Conservation (phyloP, 116 monocot genomes). For the Zostera marina region DNA sequence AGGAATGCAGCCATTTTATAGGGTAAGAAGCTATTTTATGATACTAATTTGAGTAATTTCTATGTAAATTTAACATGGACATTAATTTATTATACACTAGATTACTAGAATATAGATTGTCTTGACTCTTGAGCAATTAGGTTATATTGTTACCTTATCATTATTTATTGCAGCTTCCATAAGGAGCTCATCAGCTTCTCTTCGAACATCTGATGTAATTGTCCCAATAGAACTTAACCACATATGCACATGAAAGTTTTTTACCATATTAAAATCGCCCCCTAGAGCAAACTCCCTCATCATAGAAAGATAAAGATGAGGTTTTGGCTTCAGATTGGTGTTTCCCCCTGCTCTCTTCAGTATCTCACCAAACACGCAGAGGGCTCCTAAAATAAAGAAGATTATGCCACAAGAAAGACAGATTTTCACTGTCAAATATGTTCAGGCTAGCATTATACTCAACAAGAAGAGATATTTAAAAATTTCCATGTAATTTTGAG, state of each 20-base stretch:
- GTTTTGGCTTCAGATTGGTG: slow-evolving; percentile 42
- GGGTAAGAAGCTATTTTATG: background rate
- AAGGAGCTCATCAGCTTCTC: slow-evolving; percentile 67
- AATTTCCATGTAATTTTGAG: background rate
- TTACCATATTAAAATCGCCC: slow-evolving; percentile 54
- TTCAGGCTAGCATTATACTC: background rate
- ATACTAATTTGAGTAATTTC: background rate
- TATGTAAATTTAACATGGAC: background rate
- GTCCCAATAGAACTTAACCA: slow-evolving; percentile 53
- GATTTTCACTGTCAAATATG: background rate
- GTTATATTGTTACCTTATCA: slow-evolving; percentile 22
- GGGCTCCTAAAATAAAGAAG: slow-evolving; percentile 25
- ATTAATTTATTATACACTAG: too few species aligned
- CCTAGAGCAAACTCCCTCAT: slow-evolving; percentile 53
- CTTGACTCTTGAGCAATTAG: background rate
- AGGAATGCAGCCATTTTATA: background rate
- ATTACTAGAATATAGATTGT: too few species aligned
- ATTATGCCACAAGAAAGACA: background rate
- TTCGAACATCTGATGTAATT: slow-evolving; percentile 27
- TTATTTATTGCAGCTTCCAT: slow-evolving; percentile 82
- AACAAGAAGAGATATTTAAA: background rate
- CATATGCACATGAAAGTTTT: slow-evolving; percentile 36
- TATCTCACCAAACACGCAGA: slow-evolving; percentile 74
- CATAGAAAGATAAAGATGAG: slow-evolving; percentile 66
- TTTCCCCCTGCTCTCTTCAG: slow-evolving; percentile 35